Evolutionary conservation across 352 stramenopile genomes (phyloP).

Genomic region (Aphanomyces stellatus): DNA sequence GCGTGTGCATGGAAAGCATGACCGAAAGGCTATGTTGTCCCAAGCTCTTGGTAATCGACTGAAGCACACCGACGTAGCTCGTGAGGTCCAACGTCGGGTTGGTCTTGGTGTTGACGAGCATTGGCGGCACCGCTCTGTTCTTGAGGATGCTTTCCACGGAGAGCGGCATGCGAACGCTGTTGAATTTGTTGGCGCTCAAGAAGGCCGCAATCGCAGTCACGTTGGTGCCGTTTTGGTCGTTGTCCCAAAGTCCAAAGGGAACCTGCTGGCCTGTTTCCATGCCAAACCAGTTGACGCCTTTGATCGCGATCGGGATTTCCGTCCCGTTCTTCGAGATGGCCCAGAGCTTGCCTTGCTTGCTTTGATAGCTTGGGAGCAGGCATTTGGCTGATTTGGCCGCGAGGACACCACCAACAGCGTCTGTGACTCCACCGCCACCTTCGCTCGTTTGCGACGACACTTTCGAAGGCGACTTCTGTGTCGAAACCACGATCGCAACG

Average conservation of each 20-base stretch:
- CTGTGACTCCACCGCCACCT: constrained; percentile 38
- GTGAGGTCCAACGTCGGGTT: constrained; percentile 19
- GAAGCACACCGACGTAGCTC: constrained; percentile 20
- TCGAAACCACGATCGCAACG: constrained; percentile 22
- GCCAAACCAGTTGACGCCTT: constrained; percentile 62
- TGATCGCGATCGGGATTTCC: constrained; percentile 41
- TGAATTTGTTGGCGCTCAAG: constrained; percentile 36
- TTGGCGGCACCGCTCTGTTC: constrained; percentile 8
- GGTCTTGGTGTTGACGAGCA: constrained; percentile 20
- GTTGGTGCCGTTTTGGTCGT: constrained; percentile 17
- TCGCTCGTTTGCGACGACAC: neutral
- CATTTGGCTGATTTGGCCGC: constrained; percentile 38
- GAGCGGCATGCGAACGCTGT: constrained; percentile 32
- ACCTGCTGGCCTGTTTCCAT: constrained; percentile 14
- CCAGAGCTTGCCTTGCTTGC: constrained; percentile 52
- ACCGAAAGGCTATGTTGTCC: constrained; percentile 26
- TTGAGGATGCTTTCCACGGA: constrained; percentile 22
- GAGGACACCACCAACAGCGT: constrained; percentile 54
- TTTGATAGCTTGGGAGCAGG: constrained; percentile 54
- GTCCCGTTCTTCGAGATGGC: constrained; percentile 42
- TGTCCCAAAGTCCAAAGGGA: constrained; percentile 22
- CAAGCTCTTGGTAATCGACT: constrained; percentile 19
- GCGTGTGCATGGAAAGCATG: constrained; percentile 38
- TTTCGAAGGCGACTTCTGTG: neutral
- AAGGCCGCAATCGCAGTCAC: constrained; percentile 35